A percentile compares a stretch with the other conserved stretches of the same genome.
Evolutionary conservation across 768 basidiomycete species (phyloP).

Genomic region (Boletus subcaerulescens): DNA sequence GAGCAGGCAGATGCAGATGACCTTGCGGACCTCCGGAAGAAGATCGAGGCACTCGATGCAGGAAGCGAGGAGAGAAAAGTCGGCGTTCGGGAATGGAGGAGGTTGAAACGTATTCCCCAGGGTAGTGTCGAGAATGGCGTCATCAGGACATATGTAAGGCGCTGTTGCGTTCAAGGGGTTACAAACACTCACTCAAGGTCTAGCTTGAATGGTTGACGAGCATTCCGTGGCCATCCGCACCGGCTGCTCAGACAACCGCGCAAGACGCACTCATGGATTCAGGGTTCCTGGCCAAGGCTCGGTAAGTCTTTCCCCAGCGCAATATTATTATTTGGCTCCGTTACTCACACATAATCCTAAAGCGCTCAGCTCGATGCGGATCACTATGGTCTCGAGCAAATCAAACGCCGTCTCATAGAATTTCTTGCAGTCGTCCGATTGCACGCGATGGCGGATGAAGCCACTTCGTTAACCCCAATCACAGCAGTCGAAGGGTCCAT

Average conservation of each 20-base stretch:
- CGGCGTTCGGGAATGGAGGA: constrained; percentile 77
- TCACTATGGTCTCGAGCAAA: constrained; percentile 89
- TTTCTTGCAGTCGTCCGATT: constrained; percentile 85
- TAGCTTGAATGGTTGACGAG: constrained; percentile 85
- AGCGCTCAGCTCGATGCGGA: constrained; percentile 77
- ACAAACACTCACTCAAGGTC: constrained; percentile 8
- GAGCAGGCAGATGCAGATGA: constrained; percentile 82
- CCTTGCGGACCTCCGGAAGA: constrained; percentile 64
- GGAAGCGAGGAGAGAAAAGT: constrained; percentile 81
- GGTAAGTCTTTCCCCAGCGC: constrained; percentile 28
- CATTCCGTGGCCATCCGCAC: constrained; percentile 71
- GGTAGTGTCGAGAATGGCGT: constrained; percentile 92
- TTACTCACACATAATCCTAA: not conserved
- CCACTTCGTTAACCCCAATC: constrained; percentile 1
- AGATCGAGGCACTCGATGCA: constrained; percentile 69
- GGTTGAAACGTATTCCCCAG: constrained; percentile 83
- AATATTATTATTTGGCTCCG: not conserved
- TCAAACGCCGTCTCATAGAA: constrained; percentile 89
- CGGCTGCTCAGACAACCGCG: constrained; percentile 19
- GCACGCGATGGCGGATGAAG: constrained; percentile 32
- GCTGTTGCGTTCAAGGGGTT: not conserved
- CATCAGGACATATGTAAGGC: constrained; percentile 73
- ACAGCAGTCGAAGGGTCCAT: constrained; percentile 4
- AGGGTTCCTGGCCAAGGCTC: constrained; percentile 66
- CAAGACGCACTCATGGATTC: constrained; percentile 45